Base-by-base conservation (phyloP, 2,329 filamentous ascomycete genomes). In the Fusarium phyllophilum region DNA sequence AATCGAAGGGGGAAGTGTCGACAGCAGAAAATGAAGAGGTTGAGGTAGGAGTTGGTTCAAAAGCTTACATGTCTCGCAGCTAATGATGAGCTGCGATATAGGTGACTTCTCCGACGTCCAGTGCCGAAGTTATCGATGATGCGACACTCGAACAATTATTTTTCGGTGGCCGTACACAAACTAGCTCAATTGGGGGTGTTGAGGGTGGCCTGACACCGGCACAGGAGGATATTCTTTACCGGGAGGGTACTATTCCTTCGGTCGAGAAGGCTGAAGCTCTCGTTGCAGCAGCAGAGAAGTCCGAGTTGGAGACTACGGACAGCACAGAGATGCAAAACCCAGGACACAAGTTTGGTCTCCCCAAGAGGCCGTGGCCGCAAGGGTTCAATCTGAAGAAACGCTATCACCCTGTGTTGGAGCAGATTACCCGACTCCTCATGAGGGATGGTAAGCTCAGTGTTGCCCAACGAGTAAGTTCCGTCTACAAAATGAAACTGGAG, bases 391-490 rank as follows among this genome's bases (percentile, higher is more conserved):
- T 96, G 77, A 93, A 95, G 83, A 87, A 94, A 80, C 90, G 96
- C 78, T 97, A 98, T 81, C 93, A 98, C 80, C 90, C 94, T 4
- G 88, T 98, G 13, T 86, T 98, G 54, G 87, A 92, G 74, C 96
- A 98, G 85, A 88, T 98, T 77, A 97, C 95, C 24, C 95, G 95
- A 81, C 87, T 97, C 76, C 84, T 99, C 73, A 99, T 98, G 96
- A 87, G 88, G 78, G 90, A 98, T 83, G 96, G 96, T 77, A 97
- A 98, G 86, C 90, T 97, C 81, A 93, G 92, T 79, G 89, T 90
- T 82, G 96, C 96, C n/a, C 94, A 99, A 83, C 91, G 91, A 85
- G 95, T 97, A 87, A 67, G 89, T 81, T 80, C 13, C 31, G 14
- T 49, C 12, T 18, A 24, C 9, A 12, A 5, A 10, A 51, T 33